A percentile compares a stretch with the other conserved stretches of the same genome.
These are phyloP conservation scores for Sutorius australiensis DNA, from an alignment of 768 basidiomycete genomes.

Conservation along the genomic window DNA sequence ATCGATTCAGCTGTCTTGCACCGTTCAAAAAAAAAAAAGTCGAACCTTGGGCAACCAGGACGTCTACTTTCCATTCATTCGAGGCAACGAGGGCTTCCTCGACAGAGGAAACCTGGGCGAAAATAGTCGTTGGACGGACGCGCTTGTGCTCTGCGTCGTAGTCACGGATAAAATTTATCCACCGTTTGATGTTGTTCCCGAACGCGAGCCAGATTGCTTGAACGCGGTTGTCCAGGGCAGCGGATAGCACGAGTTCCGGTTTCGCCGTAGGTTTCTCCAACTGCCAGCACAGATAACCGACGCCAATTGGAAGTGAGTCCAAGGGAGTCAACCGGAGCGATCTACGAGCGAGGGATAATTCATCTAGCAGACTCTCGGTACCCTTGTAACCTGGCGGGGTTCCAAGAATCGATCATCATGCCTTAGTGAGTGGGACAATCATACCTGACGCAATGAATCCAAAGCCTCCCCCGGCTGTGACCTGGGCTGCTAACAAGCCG, in stretches of 20 bases:
- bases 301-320: slow-evolving; percentile 53
- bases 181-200: slow-evolving; percentile 52
- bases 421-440: not conserved
- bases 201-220: slow-evolving; percentile 75
- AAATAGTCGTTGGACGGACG: slow-evolving; percentile 48
- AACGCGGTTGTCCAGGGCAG: slow-evolving; percentile 52
- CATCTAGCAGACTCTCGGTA: slow-evolving; percentile 41
- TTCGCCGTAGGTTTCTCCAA: slow-evolving; percentile 48
- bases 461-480: slow-evolving; percentile 67
- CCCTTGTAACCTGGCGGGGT: slow-evolving; percentile 43
- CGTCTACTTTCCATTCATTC: slow-evolving; percentile 69
- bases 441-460: slow-evolving; percentile 70
- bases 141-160: slow-evolving; percentile 43
- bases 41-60: slow-evolving; percentile 75
- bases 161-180: slow-evolving; percentile 61
- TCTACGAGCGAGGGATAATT: slow-evolving; percentile 52
- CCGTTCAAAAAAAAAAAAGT: slow-evolving; percentile 2
- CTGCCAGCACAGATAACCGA: slow-evolving; percentile 73
- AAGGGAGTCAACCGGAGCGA: slow-evolving; percentile 33
- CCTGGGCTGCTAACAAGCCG: slow-evolving; percentile 56
- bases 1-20: not conserved
- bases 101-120: slow-evolving; percentile 61
- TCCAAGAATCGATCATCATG: slow-evolving; percentile 2
- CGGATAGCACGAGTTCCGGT: slow-evolving; percentile 42
- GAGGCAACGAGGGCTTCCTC: slow-evolving; percentile 56